Evolutionary conservation across 2,329 filamentous ascomycete species (phyloP), one percentile per base, ranked within the genome.

Genomic region (Magnaporthiopsis rhizophila): DNA sequence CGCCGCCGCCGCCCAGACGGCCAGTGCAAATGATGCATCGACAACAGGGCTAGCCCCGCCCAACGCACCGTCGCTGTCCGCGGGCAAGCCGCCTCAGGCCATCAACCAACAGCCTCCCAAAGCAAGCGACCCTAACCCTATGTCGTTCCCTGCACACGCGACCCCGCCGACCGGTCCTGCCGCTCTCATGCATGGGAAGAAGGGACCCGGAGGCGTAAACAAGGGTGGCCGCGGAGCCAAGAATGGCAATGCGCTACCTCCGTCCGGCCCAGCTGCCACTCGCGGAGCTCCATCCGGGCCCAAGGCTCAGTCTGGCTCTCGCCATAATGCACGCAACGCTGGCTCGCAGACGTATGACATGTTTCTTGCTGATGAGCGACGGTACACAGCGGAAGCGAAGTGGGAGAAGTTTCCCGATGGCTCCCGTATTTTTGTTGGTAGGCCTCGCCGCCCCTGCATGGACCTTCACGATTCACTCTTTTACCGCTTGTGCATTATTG

Each of bases 341-440:
- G 45, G 84, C 64, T 86, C 91, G 71, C 83, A 84, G 69, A 81
- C 82, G 61, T 94, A 90, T 77, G 89, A 92, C 65, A 81, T 83
- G 15, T 94, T 93, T 72, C 77, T 91, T 65, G 80, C 83, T 57
- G 86, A 92, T 68, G 91, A 94, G 75, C 83, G 88, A 66, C 84
- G 83, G 68, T 91, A 91, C 74, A 89, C 92, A 69, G 85, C 86
- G 0, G 89, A 93, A 71, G 90, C 88, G 36, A 86, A 89, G 70
- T 94, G 90, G 90, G 89, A 93, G 70, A 85, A 87, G 67, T 94
- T 94, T 71, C 90, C 91, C 0, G 81, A 87, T 63, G 89, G 88
- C 5, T 92, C 90, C 24, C 83, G 91, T 66, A 82, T 95, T 62
- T 94, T 94, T 72, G 91, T 95, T 73, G 91, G 90, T 91, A 81